Percentiles rank a stretch among this genome's conserved stretches.
Evolutionary conservation across 495 filamentous ascomycete species (phyloP).

Genomic region (Sporormia fimetaria): DNA sequence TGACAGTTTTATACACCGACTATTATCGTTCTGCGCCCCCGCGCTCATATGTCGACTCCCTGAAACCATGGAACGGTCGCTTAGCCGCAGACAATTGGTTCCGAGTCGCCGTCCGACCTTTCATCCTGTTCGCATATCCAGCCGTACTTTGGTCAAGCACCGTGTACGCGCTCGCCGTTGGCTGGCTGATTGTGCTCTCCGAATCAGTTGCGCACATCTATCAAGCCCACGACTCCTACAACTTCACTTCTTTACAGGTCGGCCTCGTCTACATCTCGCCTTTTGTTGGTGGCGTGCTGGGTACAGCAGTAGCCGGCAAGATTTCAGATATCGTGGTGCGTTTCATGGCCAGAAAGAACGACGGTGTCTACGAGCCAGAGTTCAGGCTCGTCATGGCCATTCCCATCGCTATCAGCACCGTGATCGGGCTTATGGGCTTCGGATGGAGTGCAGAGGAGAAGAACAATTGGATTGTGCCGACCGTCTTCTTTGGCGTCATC

Average conservation of each 20-base stretch:
- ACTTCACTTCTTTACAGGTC: constrained; percentile 67
- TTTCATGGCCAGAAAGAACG: constrained; percentile 73
- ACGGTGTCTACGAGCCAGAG: constrained; percentile 91
- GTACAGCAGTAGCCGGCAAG: constrained; percentile 81
- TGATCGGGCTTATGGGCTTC: constrained; percentile 88
- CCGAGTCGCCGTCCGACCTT: constrained; percentile 62
- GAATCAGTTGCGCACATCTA: constrained; percentile 56
- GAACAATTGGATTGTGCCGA: constrained; percentile 83
- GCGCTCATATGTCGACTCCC: constrained; percentile 56
- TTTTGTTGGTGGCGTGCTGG: constrained; percentile 79
- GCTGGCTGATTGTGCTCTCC: constrained; percentile 95
- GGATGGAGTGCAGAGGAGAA: constrained; percentile 72
- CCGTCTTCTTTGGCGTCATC: constrained; percentile 86
- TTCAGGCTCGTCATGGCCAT: constrained; percentile 78
- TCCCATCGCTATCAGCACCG: constrained; percentile 64
- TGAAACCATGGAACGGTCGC: constrained; percentile 65
- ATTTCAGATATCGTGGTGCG: constrained; percentile 76
- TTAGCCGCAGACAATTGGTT: constrained; percentile 70
- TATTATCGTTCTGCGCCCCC: constrained; percentile 38
- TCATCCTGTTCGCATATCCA: constrained; percentile 80
- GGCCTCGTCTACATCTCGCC: constrained; percentile 85
- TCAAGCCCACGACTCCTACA: constrained; percentile 77
- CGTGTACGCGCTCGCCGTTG: constrained; percentile 77
- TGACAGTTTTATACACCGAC: constrained; percentile 19
- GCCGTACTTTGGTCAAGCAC: constrained; percentile 83